Percentiles rank a stretch among this genome's conserved stretches.
Evolutionary conservation across 2,329 filamentous ascomycete species (phyloP).

Genomic region (Cryphonectria japonica): DNA sequence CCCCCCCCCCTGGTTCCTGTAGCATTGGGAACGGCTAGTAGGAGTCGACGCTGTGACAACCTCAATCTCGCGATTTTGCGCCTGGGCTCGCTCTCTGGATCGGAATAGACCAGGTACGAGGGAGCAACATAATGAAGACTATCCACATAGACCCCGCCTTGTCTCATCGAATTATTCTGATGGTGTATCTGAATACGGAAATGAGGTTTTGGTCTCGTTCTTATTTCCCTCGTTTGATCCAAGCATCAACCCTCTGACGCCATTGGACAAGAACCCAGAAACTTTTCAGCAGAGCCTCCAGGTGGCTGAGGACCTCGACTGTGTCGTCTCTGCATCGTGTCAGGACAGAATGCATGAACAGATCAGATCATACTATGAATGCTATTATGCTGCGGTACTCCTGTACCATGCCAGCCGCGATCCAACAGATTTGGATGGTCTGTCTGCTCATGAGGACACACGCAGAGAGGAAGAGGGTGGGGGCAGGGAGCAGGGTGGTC

Average conservation of each 20-base stretch:
- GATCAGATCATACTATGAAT: not conserved
- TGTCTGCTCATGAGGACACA: not conserved
- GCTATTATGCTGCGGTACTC: not conserved
- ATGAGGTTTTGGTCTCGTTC: not conserved
- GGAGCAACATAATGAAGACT: not conserved
- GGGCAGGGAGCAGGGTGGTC: not conserved
- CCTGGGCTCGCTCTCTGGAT: slow-evolving; percentile 1
- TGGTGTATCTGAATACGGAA: not conserved
- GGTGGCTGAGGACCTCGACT: not conserved
- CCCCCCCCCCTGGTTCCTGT: not conserved
- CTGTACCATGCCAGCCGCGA: no score
- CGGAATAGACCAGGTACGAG: not conserved
- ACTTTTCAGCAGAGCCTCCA: not conserved
- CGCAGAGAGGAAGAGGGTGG: not conserved
- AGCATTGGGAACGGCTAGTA: not conserved
- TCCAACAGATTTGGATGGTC: not conserved
- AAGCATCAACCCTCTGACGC: not conserved
- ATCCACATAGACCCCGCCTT: not conserved
- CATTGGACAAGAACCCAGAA: not conserved
- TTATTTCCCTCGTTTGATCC: not conserved
- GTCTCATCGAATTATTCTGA: not conserved
- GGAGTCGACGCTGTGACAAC: not conserved
- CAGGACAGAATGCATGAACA: not conserved
- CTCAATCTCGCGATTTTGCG: not conserved
- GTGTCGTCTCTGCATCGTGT: not conserved